Conservation (phyloP, 148 eudicot genomes). For the Camellia japonica region DNA sequence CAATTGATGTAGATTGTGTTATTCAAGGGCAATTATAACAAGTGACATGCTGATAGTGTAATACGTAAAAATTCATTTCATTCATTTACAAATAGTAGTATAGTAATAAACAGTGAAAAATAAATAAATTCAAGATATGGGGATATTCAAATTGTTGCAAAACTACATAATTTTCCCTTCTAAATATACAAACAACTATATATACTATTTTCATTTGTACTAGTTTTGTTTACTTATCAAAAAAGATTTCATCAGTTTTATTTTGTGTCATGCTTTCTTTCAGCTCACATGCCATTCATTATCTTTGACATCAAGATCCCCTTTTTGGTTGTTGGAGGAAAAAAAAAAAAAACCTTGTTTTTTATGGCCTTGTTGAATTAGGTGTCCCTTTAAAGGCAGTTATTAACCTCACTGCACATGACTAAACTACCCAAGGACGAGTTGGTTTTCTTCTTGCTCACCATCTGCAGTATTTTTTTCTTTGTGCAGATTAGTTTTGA, state of each 20-base stretch:
- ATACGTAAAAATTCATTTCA: neutral
- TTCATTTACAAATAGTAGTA: neutral
- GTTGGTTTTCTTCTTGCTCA: neutral
- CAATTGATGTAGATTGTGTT: neutral
- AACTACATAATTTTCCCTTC: neutral
- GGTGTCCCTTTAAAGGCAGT: neutral
- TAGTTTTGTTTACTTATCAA: neutral
- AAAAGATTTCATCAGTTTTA: neutral
- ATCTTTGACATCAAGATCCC: neutral
- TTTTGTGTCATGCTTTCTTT: neutral
- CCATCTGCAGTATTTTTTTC: neutral
- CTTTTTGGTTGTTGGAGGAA: constrained; percentile 3
- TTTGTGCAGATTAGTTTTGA: neutral
- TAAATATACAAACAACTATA: neutral
- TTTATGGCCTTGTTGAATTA: neutral
- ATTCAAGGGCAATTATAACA: neutral
- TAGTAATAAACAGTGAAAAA: neutral
- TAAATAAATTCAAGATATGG: neutral
- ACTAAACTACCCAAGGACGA: neutral
- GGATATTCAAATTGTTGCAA: neutral
- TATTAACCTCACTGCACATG: neutral
- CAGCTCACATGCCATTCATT: neutral
- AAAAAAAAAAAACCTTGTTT: neutral
- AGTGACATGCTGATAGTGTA: neutral
- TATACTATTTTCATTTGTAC: neutral